Evolutionary conservation across 306 rosid species (phyloP).

Genomic region (Castanea sativa): DNA sequence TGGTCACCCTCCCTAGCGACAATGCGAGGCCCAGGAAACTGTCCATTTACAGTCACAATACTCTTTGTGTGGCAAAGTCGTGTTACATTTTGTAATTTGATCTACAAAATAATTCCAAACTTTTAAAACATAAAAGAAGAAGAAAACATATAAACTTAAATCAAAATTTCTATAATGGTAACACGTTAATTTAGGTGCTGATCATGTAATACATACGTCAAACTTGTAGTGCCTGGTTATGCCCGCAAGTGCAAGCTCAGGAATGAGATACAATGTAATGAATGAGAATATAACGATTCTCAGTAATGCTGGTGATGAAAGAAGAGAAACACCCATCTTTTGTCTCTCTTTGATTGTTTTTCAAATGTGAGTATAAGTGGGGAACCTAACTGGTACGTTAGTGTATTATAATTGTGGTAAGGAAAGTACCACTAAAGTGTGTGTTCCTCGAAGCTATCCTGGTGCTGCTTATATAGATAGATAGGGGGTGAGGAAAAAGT

Average conservation of each 20-base stretch:
- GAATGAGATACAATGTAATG: conserved; percentile 10
- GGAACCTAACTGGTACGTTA: no score
- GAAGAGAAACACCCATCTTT: conserved; percentile 36
- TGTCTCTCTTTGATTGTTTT: neutral
- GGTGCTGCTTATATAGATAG: conserved; percentile 24
- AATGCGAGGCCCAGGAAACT: conserved; percentile 73
- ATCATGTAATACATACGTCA: conserved; percentile 34
- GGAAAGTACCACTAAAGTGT: neutral
- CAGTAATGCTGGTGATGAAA: conserved; percentile 14
- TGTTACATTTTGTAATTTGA: conserved; percentile 51
- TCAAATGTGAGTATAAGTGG: no score
- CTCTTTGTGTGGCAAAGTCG: conserved; percentile 59
- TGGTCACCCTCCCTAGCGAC: conserved; percentile 67
- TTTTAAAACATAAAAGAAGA: neutral
- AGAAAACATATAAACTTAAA: neutral
- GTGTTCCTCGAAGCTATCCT: neutral
- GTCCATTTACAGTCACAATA: conserved; percentile 64
- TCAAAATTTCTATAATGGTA: neutral
- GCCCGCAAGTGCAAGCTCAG: conserved; percentile 47
- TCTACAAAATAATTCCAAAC: conserved; percentile 25
- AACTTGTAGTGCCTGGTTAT: conserved; percentile 61
- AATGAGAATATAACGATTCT: conserved; percentile 26
- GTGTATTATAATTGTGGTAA: neutral
- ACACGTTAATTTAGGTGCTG: neutral
- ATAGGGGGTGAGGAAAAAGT: neutral